phyloP scores from a whole-genome alignment of 2,329 filamentous ascomycete species.

The Teratosphaeria zuluensis region DNA sequence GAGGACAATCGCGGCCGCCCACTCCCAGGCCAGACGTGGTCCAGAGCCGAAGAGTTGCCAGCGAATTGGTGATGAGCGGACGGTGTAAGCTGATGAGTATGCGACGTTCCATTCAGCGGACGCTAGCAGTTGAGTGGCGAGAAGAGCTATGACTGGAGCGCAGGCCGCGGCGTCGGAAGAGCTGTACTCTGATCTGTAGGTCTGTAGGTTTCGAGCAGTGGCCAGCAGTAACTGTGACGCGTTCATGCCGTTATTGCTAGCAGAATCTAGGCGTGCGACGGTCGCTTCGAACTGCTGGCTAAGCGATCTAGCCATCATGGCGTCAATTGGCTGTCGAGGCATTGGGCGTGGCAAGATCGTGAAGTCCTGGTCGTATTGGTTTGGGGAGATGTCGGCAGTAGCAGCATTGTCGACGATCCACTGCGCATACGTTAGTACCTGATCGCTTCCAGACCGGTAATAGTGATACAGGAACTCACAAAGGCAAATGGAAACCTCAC shows the following conservation, averaged over 20 bases:
- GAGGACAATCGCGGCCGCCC: not conserved
- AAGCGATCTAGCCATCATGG: not conserved
- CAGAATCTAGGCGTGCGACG: not conserved
- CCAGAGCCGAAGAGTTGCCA: not conserved
- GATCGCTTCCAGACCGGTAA: not conserved
- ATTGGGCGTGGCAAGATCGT: not conserved
- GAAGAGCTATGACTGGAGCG: not conserved
- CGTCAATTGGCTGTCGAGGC: not conserved
- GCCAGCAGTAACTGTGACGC: not conserved
- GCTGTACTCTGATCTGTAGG: not conserved
- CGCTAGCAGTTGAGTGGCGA: not conserved
- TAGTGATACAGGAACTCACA: not conserved
- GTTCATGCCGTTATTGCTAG: not conserved
- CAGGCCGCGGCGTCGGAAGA: not conserved
- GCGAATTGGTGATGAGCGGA: not conserved
- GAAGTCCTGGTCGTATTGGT: not conserved
- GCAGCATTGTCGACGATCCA: not conserved
- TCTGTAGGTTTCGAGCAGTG: not conserved
- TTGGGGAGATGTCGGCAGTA: not conserved
- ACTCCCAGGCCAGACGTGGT: not conserved
- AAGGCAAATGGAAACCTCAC: not conserved
- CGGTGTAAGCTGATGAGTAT: not conserved
- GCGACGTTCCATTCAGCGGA: not conserved
- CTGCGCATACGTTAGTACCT: not conserved
- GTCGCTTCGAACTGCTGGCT: not conserved